Evolutionary conservation across 441 rosid species (phyloP), one percentile per base, ranked within the genome.

Genomic region (Melastoma candidum): DNA sequence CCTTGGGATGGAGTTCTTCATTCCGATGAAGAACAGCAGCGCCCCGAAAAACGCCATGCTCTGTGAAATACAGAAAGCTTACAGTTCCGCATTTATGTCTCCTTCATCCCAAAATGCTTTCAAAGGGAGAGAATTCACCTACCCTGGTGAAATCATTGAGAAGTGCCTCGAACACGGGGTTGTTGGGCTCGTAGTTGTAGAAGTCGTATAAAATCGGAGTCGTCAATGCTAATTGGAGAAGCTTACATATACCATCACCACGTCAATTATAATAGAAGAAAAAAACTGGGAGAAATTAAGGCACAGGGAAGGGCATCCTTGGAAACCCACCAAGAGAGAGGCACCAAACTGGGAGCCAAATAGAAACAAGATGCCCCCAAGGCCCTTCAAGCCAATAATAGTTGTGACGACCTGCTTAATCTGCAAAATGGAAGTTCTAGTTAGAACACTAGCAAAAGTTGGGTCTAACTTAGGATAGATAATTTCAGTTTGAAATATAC

Each of bases 1-100:
- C 63, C 77, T 71, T 4, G 82, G 88, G 65, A 78, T 68, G 12
- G 89, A 83, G 71, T 86, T 86, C 77, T 79, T 86, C 87, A 81
- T 86, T 61, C 95, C 95, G 41, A 83, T 66, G 54, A 76, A 83
- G 68, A 83, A 83, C 43, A 86, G 81, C 67, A 86, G 60, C 17
- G 80, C 92, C 46, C 95, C 95, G 53, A 79, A 67, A 0, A 85
- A 71, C 36, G 95, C 95, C 63, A 85, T 29, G 66, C 68, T 77
- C 95, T 85, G 72, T 62, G 59, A 51, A 47, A 29, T 47, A 29
- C 49, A 5, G 12, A 17, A 47, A 24, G 48, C 12, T 22, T 11
- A 54, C 26, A 25, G 48, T 22, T 44, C 46, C 45, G 45, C 11
- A 26, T 27, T 45, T 7, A 56, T 57, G 26, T 1, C 11, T 1